Evolutionary conservation across 768 basidiomycete genomes (phyloP).

Genomic region (Paxillus ammoniavirescens): DNA sequence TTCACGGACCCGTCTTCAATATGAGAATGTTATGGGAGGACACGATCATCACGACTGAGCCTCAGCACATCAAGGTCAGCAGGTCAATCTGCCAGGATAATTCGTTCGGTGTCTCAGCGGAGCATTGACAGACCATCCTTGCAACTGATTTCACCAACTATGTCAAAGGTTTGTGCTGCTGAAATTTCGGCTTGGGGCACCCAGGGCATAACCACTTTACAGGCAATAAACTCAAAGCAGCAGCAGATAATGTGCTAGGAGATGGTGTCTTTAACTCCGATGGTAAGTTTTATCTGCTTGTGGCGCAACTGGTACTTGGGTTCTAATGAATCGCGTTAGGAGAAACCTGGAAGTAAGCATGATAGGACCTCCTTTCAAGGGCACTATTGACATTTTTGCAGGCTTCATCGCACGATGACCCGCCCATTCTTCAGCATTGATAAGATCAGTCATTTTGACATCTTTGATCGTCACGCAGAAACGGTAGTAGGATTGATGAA

Average conservation of each 20-base stretch:
- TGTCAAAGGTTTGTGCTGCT: conserved; percentile 37
- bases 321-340: conserved; percentile 34
- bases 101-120: neutral
- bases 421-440: conserved; percentile 71
- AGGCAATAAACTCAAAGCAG: conserved; percentile 34
- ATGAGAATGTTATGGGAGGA: conserved; percentile 49
- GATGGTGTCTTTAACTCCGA: conserved; percentile 58
- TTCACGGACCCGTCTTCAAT: conserved; percentile 36
- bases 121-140: conserved; percentile 33
- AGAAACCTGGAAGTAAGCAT: conserved; percentile 66
- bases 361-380: neutral
- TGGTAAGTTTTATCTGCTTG: conserved; percentile 26
- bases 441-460: conserved; percentile 59
- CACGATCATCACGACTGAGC: conserved; percentile 46
- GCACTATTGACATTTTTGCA: conserved; percentile 14
- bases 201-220: neutral
- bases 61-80: conserved; percentile 44
- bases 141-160: conserved; percentile 43
- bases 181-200: neutral
- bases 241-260: conserved; percentile 39
- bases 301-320: neutral
- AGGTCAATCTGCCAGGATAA: neutral
- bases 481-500: conserved; percentile 46
- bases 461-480: conserved; percentile 54
- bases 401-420: conserved; percentile 66